A percentile compares a stretch with the other conserved stretches of the same genome.
phyloP scores from a whole-genome alignment of 1,284 basidiomycete species.

The Malassezia arunalokei region DNA sequence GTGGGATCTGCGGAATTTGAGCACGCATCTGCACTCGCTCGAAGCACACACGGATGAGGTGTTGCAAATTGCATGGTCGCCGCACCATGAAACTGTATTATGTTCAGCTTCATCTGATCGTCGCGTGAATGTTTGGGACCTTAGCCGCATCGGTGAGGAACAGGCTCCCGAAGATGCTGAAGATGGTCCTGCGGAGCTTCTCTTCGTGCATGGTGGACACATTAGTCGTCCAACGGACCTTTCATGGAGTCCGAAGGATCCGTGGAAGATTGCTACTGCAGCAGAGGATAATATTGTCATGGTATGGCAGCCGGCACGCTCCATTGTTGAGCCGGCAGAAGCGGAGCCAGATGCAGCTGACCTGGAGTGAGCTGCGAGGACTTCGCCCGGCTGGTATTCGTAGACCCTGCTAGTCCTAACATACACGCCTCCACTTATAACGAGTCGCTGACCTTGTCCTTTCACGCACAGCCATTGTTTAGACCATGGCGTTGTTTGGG shows the following conservation, averaged over 20 bases:
- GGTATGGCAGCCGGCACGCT: conserved; percentile 26
- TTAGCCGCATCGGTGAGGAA: conserved; percentile 81
- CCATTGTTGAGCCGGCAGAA: conserved; percentile 15
- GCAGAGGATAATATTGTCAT: conserved; percentile 45
- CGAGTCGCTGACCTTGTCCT: neutral
- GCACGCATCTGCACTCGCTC: conserved; percentile 69
- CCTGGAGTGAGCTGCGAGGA: conserved; percentile 10
- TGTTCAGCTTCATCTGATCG: conserved; percentile 68
- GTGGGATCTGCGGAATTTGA: conserved; percentile 73
- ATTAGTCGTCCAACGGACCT: conserved; percentile 41
- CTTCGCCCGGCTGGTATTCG: neutral
- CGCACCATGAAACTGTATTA: conserved; percentile 55
- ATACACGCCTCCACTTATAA: conserved; percentile 2
- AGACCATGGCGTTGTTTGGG: conserved; percentile 14
- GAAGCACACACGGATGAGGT: conserved; percentile 91
- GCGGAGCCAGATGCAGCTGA: conserved; percentile 13
- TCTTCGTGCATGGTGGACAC: conserved; percentile 45
- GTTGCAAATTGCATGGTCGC: conserved; percentile 85
- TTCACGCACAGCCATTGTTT: neutral
- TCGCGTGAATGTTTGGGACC: conserved; percentile 88
- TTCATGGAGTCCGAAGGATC: conserved; percentile 38
- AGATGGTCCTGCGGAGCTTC: conserved; percentile 64
- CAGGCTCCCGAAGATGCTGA: conserved; percentile 96
- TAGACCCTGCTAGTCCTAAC: neutral
- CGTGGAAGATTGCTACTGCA: conserved; percentile 37